Evolutionary conservation across 2,329 filamentous ascomycete genomes (phyloP).

Genomic region (Allantophomopsis cytisporea): DNA sequence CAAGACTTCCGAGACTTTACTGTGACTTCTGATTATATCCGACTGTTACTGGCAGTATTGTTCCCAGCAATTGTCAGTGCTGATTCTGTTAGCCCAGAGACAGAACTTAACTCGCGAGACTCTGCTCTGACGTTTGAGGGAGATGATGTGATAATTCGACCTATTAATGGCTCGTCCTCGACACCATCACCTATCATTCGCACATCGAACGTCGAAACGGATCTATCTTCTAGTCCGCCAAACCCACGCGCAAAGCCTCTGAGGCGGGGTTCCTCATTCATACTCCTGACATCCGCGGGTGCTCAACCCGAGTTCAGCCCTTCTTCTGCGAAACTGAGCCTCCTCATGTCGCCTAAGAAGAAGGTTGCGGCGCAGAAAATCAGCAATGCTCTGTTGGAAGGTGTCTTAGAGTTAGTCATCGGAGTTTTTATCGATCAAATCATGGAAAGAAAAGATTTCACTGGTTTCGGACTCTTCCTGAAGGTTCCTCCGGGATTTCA

Average conservation of each 20-base stretch:
- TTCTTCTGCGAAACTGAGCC: constrained; percentile 48
- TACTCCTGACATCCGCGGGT: constrained; percentile 66
- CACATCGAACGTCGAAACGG: constrained; percentile 47
- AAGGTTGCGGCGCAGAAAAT: constrained; percentile 35
- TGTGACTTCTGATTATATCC: constrained; percentile 65
- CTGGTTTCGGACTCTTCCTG: constrained; percentile 70
- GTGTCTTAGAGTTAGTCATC: constrained; percentile 63
- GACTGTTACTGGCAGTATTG: constrained; percentile 64
- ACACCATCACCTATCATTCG: constrained; percentile 57
- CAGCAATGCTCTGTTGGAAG: constrained; percentile 60
- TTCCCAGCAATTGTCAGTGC: constrained; percentile 84
- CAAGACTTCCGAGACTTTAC: constrained; percentile 72
- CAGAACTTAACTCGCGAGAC: constrained; percentile 74
- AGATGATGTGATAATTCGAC: constrained; percentile 68
- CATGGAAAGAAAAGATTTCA: constrained; percentile 77
- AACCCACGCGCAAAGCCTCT: constrained; percentile 44
- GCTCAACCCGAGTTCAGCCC: constrained; percentile 32
- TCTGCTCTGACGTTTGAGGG: constrained; percentile 76
- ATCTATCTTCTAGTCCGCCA: constrained; percentile 26
- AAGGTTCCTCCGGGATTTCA: constrained; percentile 88
- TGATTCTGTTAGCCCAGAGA: constrained; percentile 70
- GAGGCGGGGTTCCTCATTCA: constrained; percentile 78
- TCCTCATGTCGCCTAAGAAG: constrained; percentile 44
- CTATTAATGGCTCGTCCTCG: constrained; percentile 36
- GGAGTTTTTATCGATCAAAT: constrained; percentile 78